Base-by-base conservation (phyloP, 768 basidiomycete genomes). In the Kwoniella mangroviensis region DNA sequence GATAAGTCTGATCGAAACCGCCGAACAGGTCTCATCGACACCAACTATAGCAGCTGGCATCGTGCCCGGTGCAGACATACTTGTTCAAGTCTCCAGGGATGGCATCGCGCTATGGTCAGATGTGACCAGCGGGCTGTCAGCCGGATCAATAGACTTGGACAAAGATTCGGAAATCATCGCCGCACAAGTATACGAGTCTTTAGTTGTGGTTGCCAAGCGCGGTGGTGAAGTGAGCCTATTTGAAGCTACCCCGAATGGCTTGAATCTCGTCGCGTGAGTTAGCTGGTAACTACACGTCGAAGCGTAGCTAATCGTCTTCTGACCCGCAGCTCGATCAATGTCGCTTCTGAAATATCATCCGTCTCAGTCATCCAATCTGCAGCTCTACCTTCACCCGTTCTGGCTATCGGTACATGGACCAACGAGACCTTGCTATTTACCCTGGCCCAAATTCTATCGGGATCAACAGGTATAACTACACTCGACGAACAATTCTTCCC, bases 391-490 rank as follows among this genome's bases (percentile, higher is more conserved):
- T 67, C 75, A 19, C 70, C 75, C 4, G 56, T 75, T 53, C 22
- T 75, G 13, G 75, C 79, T 6, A 59, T 76, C 34, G 74, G 65
- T 2, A 79, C 77, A 12, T 79, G 79, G 77, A 66, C 76, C 0
- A 74, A 74, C 49, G 64, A 76, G 45, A 75, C 80, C 45, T 53
- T 75, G 6, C 28, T 82, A n/a, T 80, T 72, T 68, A 69, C 68
- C 10, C 53, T 79, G 15, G 64, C 65, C 19, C 67, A 69, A 21
- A 49, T 67, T 2, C 68, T 69, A 53, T 17, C 63, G 21, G 71
- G 74, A 10, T 24, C 42, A 42, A 15, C 52, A 5, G 19, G 58
- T 13, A 1, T 66, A 12, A 70, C 69, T 2, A 60, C 72, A 13
- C 43, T 76, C 2, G 49, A 59, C 21, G 75, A 77, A 57, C 19